Conservation (phyloP, 352 stramenopile species). For the Pythium aquatile region DNA sequence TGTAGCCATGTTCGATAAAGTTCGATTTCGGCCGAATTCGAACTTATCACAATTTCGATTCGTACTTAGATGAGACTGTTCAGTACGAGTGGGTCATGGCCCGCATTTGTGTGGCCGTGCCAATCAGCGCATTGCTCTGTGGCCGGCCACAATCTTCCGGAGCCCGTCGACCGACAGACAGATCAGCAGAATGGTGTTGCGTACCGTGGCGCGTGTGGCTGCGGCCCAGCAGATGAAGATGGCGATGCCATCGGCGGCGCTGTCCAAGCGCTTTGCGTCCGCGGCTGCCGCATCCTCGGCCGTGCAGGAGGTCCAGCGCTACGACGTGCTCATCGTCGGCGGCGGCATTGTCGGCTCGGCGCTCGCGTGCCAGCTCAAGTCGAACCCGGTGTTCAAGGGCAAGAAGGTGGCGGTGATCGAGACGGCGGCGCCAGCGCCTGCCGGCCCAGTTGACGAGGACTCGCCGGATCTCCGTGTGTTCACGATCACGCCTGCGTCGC, state of each 20-base stretch:
- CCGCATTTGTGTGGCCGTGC: slow-evolving; percentile 16
- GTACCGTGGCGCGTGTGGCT: slow-evolving; percentile 20
- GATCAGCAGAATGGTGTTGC: slow-evolving; percentile 25
- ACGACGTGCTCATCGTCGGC: slow-evolving; percentile 82
- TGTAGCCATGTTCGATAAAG: slow-evolving; percentile 20
- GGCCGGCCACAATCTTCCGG: slow-evolving; percentile 6
- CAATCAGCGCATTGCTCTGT: slow-evolving; percentile 21
- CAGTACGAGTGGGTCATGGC: slow-evolving; percentile 6
- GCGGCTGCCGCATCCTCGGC: slow-evolving; percentile 9
- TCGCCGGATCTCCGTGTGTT: slow-evolving; percentile 88
- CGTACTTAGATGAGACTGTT: slow-evolving; percentile 3
- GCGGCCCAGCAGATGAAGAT: slow-evolving; percentile 19
- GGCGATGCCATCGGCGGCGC: slow-evolving; percentile 14
- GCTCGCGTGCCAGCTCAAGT: slow-evolving; percentile 80
- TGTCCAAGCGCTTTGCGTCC: slow-evolving; percentile 26
- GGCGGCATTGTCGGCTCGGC: slow-evolving; percentile 82
- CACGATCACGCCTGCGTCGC: slow-evolving; percentile 86
- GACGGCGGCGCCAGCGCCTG: slow-evolving; percentile 38
- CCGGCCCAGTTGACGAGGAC: slow-evolving; percentile 47
- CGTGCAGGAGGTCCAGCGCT: slow-evolving; percentile 42
- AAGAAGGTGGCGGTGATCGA: slow-evolving; percentile 82
- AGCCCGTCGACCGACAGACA: neutral
- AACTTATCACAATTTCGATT: neutral
- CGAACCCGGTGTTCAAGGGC: slow-evolving; percentile 69
- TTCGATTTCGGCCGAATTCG: neutral